Conservation (phyloP, 225 moss, liverwort and hornwort genomes). For the Sphagnum tenellum region DNA sequence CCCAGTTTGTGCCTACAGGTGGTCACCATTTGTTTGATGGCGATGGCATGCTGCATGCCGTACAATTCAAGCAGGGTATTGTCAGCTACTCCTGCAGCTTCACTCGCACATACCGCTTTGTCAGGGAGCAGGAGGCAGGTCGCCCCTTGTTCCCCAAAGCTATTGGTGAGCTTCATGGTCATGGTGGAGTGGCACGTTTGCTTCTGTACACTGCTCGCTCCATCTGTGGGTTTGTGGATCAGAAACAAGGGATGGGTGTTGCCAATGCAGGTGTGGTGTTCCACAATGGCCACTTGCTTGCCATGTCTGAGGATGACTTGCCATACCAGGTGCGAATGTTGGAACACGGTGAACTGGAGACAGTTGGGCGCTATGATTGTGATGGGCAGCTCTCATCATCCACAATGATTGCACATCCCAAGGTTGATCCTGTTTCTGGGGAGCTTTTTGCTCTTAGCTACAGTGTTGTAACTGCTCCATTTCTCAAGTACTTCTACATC, state of each 20-base stretch:
- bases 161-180: slow-evolving; percentile 49
- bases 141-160: slow-evolving; percentile 41
- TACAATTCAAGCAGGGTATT: slow-evolving; percentile 39
- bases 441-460: slow-evolving; percentile 48
- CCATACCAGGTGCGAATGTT: slow-evolving; percentile 28
- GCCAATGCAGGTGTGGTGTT: slow-evolving; percentile 53
- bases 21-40: slow-evolving; percentile 95
- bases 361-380: slow-evolving; percentile 32
- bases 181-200: slow-evolving; percentile 41
- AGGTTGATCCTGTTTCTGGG: slow-evolving; percentile 36
- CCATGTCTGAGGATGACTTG: slow-evolving; percentile 57
- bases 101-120: slow-evolving; percentile 57
- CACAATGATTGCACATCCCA: slow-evolving; percentile 58
- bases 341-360: slow-evolving; percentile 35
- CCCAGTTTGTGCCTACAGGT: slow-evolving; percentile 61
- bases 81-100: slow-evolving; percentile 76
- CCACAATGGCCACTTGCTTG: slow-evolving; percentile 36
- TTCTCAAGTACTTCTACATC: slow-evolving; percentile 30
- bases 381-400: slow-evolving; percentile 21
- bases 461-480: slow-evolving; percentile 29
- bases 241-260: slow-evolving; percentile 33
- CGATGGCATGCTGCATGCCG: slow-evolving; percentile 93
- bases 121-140: slow-evolving; percentile 53
- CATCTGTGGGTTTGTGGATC: slow-evolving; percentile 34
- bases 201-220: slow-evolving; percentile 26